Percentiles rank a stretch among this genome's conserved stretches.
These are phyloP conservation scores for Phytophthora europaea DNA, from an alignment of 352 stramenopile species.

Conservation along the genomic window DNA sequence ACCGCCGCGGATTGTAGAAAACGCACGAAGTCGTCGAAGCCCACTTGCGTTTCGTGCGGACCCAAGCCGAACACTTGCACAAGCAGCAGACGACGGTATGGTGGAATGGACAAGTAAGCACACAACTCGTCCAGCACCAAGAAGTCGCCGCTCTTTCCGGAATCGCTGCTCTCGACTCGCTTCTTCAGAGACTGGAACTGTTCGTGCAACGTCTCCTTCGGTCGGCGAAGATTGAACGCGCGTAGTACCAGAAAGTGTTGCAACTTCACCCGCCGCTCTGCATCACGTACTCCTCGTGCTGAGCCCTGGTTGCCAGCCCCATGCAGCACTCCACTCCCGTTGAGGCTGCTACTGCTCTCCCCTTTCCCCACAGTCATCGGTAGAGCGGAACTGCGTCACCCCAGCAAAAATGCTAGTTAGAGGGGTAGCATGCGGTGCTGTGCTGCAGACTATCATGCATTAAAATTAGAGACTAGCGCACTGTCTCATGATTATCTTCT, in stretches of 20 bases:
- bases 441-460: not conserved
- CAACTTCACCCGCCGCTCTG: conserved; percentile 65
- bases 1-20: conserved; percentile 74
- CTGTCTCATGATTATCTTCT: conserved; percentile 24
- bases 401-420: not conserved
- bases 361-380: conserved; percentile 18
- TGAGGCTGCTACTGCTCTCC: not conserved
- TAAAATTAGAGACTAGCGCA: conserved; percentile 33
- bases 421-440: not conserved
- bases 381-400: not conserved
- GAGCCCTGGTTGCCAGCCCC: conserved; percentile 11
- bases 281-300: conserved; percentile 31
- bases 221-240: conserved; percentile 81
- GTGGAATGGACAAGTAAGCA: conserved; percentile 73
- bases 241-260: conserved; percentile 87
- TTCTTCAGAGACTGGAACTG: conserved; percentile 73
- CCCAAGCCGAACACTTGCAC: conserved; percentile 62
- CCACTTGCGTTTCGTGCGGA: conserved; percentile 42
- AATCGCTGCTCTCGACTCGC: conserved; percentile 22
- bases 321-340: not conserved
- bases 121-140: conserved; percentile 75
- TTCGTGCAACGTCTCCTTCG: conserved; percentile 66
- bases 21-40: conserved; percentile 70
- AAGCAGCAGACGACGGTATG: conserved; percentile 69
- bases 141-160: conserved; percentile 27